Evolutionary conservation across 331 rosid species (phyloP).

Genomic region (Erythrophleum ivorense): DNA sequence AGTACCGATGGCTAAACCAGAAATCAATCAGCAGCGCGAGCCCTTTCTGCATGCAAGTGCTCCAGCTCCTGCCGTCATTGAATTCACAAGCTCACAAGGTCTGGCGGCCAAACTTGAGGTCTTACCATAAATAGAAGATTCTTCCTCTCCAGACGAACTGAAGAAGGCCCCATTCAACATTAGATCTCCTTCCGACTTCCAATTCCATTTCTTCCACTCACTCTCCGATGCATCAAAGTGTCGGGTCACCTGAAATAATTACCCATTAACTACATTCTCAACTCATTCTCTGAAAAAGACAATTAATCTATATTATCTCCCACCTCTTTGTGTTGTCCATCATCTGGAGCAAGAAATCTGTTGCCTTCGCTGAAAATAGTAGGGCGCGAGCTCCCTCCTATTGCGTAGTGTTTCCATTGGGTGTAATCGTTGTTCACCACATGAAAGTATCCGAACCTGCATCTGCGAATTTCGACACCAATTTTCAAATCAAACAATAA

Average conservation of each 20-base stretch:
- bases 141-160: slow-evolving; percentile 65
- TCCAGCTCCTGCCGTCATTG: slow-evolving; percentile 74
- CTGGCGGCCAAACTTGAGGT: slow-evolving; percentile 78
- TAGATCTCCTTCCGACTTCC: slow-evolving; percentile 83
- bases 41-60: slow-evolving; percentile 62
- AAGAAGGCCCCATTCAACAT: slow-evolving; percentile 83
- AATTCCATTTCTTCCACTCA: slow-evolving; percentile 81
- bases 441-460: slow-evolving; percentile 61
- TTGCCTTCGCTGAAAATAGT: slow-evolving; percentile 93
- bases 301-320: neutral
- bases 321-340: slow-evolving; percentile 68
- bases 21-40: slow-evolving; percentile 48
- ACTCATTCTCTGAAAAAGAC: neutral
- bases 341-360: slow-evolving; percentile 77
- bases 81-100: slow-evolving; percentile 63
- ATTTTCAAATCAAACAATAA: neutral
- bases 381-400: slow-evolving; percentile 90
- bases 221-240: slow-evolving; percentile 56
- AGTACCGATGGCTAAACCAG: neutral
- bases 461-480: slow-evolving; percentile 47
- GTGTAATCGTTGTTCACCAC: slow-evolving; percentile 63
- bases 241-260: slow-evolving; percentile 36
- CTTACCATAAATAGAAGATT: slow-evolving; percentile 60
- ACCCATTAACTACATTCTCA: slow-evolving; percentile 14
- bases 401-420: slow-evolving; percentile 72